Percentiles rank a stretch among this genome's conserved stretches.
Evolutionary conservation across 495 filamentous ascomycete genomes (phyloP).

Genomic region (Symbiotaphrina buchneri): DNA sequence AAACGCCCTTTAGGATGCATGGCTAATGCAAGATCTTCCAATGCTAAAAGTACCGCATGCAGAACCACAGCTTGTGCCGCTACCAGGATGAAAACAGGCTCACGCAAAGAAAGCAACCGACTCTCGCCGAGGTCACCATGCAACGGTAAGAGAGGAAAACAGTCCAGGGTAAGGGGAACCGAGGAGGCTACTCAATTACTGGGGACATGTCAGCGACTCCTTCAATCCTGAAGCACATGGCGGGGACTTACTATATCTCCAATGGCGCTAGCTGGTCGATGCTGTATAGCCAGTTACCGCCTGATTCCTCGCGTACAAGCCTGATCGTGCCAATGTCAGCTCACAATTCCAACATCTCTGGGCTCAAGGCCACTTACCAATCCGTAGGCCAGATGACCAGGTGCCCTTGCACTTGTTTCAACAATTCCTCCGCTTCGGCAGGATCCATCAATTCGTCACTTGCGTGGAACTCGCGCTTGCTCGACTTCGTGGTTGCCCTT

Average conservation of each 20-base stretch:
- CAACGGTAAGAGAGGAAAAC: too few relatives aligned
- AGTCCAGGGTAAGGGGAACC: too few relatives aligned
- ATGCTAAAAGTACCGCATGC: too few relatives aligned
- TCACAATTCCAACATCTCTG: slow-evolving; percentile 2
- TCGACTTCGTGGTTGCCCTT: slow-evolving; percentile 55
- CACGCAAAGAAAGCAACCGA: too few relatives aligned
- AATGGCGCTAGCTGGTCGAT: slow-evolving; percentile 88
- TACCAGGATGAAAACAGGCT: too few relatives aligned
- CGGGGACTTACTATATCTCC: slow-evolving; percentile 81
- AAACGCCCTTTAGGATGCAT: too few relatives aligned
- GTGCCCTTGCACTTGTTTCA: slow-evolving; percentile 68
- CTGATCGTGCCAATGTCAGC: slow-evolving; percentile 10
- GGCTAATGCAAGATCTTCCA: too few relatives aligned
- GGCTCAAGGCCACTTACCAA: slow-evolving; percentile 27
- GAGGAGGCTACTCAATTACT: too few relatives aligned
- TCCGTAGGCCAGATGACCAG: slow-evolving; percentile 87
- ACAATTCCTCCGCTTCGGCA: slow-evolving; percentile 54
- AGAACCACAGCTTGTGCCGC: too few relatives aligned
- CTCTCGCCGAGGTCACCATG: too few relatives aligned
- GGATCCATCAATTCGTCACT: slow-evolving; percentile 51
- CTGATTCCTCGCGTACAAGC: slow-evolving; percentile 71
- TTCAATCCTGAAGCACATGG: background rate
- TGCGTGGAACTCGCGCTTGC: slow-evolving; percentile 43
- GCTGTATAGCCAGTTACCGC: slow-evolving; percentile 91
- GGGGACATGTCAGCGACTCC: too few relatives aligned